Base-by-base conservation (phyloP, 1,139 yeast genomes). In the Blastobotrys indianensis region DNA sequence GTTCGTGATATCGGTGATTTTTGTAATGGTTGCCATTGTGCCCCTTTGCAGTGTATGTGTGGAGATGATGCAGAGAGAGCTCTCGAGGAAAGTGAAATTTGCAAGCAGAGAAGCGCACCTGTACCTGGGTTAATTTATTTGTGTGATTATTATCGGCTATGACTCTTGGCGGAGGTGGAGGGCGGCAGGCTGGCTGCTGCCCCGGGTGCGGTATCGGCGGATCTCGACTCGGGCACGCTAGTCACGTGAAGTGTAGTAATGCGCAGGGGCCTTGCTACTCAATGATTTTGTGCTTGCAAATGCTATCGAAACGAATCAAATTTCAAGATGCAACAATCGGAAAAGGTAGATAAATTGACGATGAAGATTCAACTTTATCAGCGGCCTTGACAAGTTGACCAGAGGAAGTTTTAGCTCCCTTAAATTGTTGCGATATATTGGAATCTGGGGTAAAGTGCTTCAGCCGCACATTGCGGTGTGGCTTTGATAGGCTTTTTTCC, bases 21-120 rank as follows among this genome's bases (percentile, higher is more conserved):
- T 44, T 11, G 46, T 35, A 15, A 44, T 44, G 31, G 42, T 32
- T 9, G 42, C 51, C 55, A 35, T 53, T 49, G 30, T 28, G 38
- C n/a, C n/a, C n/a, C n/a, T 41, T 15, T 28, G 38, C 16, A 13
- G 12, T n/a, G 25, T 20, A 20, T 20, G 25, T 20, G 25, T 20
- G 25, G 12, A 13, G 34, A 32, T 32, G 34, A 9, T 11, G 34
- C 16, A n/a, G n/a, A n/a, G n/a, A n/a, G n/a, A n/a, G n/a, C n/a
- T n/a, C 17, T 10, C 15, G 13, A 32, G 10, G 12, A 8, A n/a
- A 32, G 32, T 32, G 34, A 32, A 13, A 13, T 9, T 13, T 13
- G 13, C 34, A 32, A 7, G 16, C n/a, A n/a, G n/a, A n/a, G n/a
- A n/a, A n/a, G n/a, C n/a, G n/a, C n/a, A n/a, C n/a, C n/a, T n/a